Conservation (phyloP, 208 protist species). For the Leishmania lainsoni region DNA sequence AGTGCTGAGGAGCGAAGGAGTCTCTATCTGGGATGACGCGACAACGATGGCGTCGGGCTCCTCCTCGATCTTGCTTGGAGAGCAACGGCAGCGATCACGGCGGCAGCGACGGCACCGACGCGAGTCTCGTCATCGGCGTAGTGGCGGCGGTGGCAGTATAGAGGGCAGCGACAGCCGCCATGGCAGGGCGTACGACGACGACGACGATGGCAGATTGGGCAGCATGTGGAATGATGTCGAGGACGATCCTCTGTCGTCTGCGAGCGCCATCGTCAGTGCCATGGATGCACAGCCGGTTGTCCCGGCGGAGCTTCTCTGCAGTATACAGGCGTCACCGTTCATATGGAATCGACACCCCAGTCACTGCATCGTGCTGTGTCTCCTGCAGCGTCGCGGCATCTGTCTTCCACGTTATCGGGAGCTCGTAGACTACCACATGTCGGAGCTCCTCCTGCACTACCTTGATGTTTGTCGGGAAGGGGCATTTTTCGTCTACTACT, state of each 20-base stretch:
- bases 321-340: conserved; percentile 27
- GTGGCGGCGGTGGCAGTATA: background rate
- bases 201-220: background rate
- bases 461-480: conserved; percentile 60
- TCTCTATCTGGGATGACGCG: background rate
- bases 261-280: conserved; percentile 16
- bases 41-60: background rate
- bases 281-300: conserved; percentile 67
- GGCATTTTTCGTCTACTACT: conserved; percentile 81
- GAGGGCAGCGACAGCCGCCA: background rate
- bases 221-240: background rate
- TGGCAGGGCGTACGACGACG: background rate
- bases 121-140: background rate
- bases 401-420: conserved; percentile 53
- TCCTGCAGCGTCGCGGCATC: conserved; percentile 70
- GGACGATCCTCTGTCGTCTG: conserved; percentile 15
- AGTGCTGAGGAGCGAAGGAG: background rate
- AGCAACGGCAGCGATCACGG: background rate
- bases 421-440: conserved; percentile 87
- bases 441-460: conserved; percentile 77
- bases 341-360: conserved; percentile 66
- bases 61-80: conserved; percentile 2
- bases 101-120: background rate
- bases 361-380: conserved; percentile 55
- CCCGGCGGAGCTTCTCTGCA: conserved; percentile 45